Base-by-base conservation (phyloP, 2,329 filamentous ascomycete genomes). In the Aureobasidium zeae region DNA sequence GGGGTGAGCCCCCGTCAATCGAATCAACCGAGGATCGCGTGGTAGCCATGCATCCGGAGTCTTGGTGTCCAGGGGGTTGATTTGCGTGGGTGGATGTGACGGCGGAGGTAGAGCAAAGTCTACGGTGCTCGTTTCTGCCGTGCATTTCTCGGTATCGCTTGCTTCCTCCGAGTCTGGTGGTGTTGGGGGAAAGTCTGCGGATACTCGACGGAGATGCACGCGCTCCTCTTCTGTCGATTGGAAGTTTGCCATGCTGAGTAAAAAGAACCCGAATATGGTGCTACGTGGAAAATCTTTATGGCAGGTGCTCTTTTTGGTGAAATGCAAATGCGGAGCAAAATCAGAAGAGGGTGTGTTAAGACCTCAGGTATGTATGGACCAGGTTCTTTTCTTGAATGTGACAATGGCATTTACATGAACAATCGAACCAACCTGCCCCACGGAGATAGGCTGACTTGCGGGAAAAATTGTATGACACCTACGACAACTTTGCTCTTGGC, bases 1-100 rank as follows among this genome's bases (percentile, higher is more conserved):
- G 1, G 88, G 88, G 61, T 94, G 88, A 5, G 85, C 74, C 17
- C 88, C 88, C 9, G 88, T 95, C 11, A 95, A 69, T 38, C 88
- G 76, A 51, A 95, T 91, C 12, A 95, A 69, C 29, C 87, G 74
- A 1, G 82, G 71, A 63, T 94, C 87, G 59, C 88, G 73, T 16
- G 79, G 72, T 15, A 95, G 83, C 67, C 89, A 85, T 52, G 64
- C 69, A 57, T 95, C 88, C 7, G 88, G 88, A 0, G 87, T 95
- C 49, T 83, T 81, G 50, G 83, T 70, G 58, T 94, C 87, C 55
- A 85, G 65, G n/a, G 78, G 69, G 5, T 93, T 69, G 10, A 91
- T 74, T 30, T 72, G 65, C 35, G 73, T 78, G 4, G 76, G 69
- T 35, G 60, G 58, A 29, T 61, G 71, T 4, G 77, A 71, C 16